phyloP scores from a whole-genome alignment of 1,139 yeast genomes.

The Casaregolazyma suthepensis region DNA sequence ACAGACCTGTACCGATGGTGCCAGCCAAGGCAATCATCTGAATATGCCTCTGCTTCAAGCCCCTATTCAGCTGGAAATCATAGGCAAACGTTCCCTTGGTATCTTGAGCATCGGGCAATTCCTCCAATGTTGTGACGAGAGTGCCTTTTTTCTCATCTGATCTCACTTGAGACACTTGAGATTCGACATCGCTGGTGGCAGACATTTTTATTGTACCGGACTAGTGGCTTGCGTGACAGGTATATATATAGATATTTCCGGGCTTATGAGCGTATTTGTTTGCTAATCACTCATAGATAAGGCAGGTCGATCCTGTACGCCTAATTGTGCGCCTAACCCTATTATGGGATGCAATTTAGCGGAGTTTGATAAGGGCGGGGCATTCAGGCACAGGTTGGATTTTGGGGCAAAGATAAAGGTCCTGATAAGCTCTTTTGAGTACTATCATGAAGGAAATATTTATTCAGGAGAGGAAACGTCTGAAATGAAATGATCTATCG shows the following conservation, averaged over 20 bases:
- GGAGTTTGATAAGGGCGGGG: neutral
- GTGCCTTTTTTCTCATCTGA: neutral
- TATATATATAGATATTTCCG: neutral
- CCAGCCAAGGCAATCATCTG: conserved; percentile 47
- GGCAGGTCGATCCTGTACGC: neutral
- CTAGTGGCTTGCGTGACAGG: neutral
- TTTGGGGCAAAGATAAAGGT: no score
- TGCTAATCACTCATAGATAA: neutral
- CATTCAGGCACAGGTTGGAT: neutral
- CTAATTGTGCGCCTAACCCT: neutral
- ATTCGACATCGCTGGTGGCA: neutral
- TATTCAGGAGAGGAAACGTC: no score
- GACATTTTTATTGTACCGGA: neutral
- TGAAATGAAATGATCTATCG: neutral
- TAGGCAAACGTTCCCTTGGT: conserved; percentile 7
- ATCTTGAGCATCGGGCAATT: neutral
- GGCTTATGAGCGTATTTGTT: neutral
- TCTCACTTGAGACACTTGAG: neutral
- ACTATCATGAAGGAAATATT: neutral
- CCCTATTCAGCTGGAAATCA: conserved; percentile 28
- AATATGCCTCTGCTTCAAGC: conserved; percentile 41
- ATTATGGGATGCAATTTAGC: neutral
- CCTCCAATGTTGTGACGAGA: neutral
- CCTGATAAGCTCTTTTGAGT: neutral
- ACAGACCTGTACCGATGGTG: conserved; percentile 45